Base-by-base conservation (phyloP, 1,284 basidiomycete genomes). In the Thecaphora thlaspeos region DNA sequence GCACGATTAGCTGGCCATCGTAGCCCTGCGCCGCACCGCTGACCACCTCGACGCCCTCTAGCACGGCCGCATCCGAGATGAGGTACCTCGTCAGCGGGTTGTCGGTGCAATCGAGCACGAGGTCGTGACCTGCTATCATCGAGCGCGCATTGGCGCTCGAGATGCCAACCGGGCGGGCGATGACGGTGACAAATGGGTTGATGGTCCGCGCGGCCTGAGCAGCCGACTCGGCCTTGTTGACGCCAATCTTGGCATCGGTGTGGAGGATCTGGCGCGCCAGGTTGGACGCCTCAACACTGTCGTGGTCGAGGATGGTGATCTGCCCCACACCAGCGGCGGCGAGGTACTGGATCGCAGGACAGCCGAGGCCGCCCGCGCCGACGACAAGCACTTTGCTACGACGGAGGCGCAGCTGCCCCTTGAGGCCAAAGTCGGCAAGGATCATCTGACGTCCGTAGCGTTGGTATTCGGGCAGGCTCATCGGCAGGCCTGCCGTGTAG, bases 381-480 rank as follows among this genome's bases (percentile, higher is more conserved):
- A 98, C 85, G 1, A 98, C 90, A 2, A 88, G 86, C 0, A 95
- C 86, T 2, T 86, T 86, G 0, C 91, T 85, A 7, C 81, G 68
- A 54, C 86, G 85, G 10, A 99, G 81, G 69, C 86, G 88, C 19
- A 91, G 78, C 79, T 99, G 95, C 2, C 57, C 68, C 2, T 84
- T 81, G 1, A 97, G 82, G 0, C 94, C 94, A 73, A 96, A 88
- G 22, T 86, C 87, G 52, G 91, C 86, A 49, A 97, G 82, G 65
- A 98, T 92, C 91, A 99, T 95, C 77, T 99, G 95, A 41, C 95
- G 83, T 22, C 93, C 92, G 84, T 97, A 98, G 43, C 94, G 84
- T 65, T 82, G 81, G 78, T 95, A 97, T 73, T 97, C 93, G 39
- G 80, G 75, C 8, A 81, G 71, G 8, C 68, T 68, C 39, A 83